Conservation (phyloP, 2,329 filamentous ascomycete genomes). For the Helicocarpus griseus region DNA sequence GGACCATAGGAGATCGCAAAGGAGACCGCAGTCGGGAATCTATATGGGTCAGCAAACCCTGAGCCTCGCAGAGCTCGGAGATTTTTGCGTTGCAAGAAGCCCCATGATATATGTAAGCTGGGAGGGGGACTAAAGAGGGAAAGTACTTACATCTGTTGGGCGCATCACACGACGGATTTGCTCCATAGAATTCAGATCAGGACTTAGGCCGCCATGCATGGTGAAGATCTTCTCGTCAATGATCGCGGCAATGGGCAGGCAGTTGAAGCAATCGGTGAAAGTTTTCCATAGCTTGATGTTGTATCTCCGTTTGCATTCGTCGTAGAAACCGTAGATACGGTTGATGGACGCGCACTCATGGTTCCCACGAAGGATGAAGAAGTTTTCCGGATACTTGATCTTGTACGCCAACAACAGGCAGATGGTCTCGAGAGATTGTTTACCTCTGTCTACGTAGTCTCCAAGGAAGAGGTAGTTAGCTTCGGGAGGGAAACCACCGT, state of each 20-base stretch:
- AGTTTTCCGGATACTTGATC: slow-evolving; percentile 99
- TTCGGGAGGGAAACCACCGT: slow-evolving; percentile 94
- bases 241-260: slow-evolving; percentile 92
- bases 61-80: slow-evolving; percentile 20
- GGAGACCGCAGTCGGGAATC: slow-evolving; percentile 95
- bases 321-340: slow-evolving; percentile 98
- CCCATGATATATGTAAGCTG: slow-evolving; percentile 2
- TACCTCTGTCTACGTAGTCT: slow-evolving; percentile 97
- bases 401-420: slow-evolving; percentile 95
- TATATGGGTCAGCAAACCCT: slow-evolving; percentile 41
- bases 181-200: slow-evolving; percentile 98
- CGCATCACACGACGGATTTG: slow-evolving; percentile 98
- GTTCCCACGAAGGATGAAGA: slow-evolving; percentile 97
- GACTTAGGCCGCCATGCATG: slow-evolving; percentile 96
- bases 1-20: slow-evolving; percentile 97
- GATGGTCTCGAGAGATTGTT: slow-evolving; percentile 98
- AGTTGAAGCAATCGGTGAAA: slow-evolving; percentile 99
- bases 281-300: slow-evolving; percentile 99
- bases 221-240: slow-evolving; percentile 99
- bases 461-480: slow-evolving; percentile 99
- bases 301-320: slow-evolving; percentile 97
- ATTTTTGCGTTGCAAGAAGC: slow-evolving; percentile 6
- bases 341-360: slow-evolving; percentile 99
- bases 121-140: slow-evolving; percentile 8
- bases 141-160: slow-evolving; percentile 80